A percentile compares a stretch with the other conserved stretches of the same genome.
Conservation (phyloP, 257 asterid species). For the Solanum microdontum region DNA sequence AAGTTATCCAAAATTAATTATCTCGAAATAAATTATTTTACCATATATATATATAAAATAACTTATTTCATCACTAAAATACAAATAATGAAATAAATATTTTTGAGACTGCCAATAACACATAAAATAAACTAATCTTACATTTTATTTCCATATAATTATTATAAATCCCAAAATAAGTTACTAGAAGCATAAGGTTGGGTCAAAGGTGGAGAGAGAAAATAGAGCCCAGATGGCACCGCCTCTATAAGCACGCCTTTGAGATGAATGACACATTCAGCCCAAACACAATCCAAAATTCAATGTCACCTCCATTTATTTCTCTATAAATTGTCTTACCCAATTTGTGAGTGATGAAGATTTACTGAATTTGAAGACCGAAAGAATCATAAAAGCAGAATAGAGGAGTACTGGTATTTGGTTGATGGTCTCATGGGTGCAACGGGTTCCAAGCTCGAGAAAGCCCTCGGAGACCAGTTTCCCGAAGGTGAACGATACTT, state of each 20-base stretch:
- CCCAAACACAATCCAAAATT: background rate
- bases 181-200: background rate
- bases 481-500: constrained; percentile 74
- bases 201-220: background rate
- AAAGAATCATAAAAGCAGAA: constrained; percentile 8
- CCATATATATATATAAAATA: too few species aligned
- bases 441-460: constrained; percentile 61
- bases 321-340: background rate
- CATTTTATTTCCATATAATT: too few species aligned
- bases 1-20: too few species aligned
- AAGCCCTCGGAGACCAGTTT: constrained; percentile 64
- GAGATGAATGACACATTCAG: background rate
- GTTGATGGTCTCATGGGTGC: constrained; percentile 65
- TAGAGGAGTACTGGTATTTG: constrained; percentile 56
- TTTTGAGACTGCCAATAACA: background rate
- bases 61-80: too few species aligned
- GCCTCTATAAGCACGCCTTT: background rate
- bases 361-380: background rate
- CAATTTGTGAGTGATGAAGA: background rate
- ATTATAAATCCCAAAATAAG: background rate
- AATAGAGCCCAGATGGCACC: background rate
- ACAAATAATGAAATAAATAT: too few species aligned
- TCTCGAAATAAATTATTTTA: too few species aligned
- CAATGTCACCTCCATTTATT: background rate
- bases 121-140: too few species aligned